Percentiles rank a stretch among this genome's conserved stretches.
phyloP scores from a whole-genome alignment of 106 monocot genomes.

The Allium sativum region DNA sequence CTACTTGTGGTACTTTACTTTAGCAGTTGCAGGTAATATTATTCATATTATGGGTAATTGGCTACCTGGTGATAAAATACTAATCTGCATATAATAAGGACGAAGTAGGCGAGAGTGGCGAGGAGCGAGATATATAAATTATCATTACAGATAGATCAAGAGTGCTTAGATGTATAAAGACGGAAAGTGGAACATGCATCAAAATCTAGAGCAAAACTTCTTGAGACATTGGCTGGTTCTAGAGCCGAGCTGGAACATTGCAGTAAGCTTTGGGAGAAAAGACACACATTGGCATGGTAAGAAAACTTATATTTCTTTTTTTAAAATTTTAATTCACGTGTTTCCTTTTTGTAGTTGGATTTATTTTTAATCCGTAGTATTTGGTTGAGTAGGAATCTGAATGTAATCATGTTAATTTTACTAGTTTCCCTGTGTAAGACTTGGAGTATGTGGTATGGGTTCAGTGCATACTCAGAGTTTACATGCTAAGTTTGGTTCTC shows the following conservation, averaged over 20 bases:
- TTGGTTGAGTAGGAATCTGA: neutral
- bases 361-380: neutral
- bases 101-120: conserved; percentile 56
- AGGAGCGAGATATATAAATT: conserved; percentile 52
- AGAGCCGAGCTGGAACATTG: conserved; percentile 26
- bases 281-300: conserved; percentile 24
- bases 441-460: no score
- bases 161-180: conserved; percentile 27
- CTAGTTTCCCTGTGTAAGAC: no score
- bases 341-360: neutral
- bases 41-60: neutral
- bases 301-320: conserved; percentile 1
- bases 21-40: conserved; percentile 36
- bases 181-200: conserved; percentile 53
- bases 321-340: neutral
- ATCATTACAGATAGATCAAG: conserved; percentile 39
- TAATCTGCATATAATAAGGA: conserved; percentile 45
- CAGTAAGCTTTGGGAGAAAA: conserved; percentile 43
- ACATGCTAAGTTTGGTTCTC: no score
- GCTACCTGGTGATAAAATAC: neutral
- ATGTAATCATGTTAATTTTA: neutral
- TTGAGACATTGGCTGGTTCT: conserved; percentile 43
- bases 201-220: conserved; percentile 34
- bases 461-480: no score
- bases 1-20: conserved; percentile 33